Conservation (phyloP, 208 protist species). For the Crithidia fasciculata region DNA sequence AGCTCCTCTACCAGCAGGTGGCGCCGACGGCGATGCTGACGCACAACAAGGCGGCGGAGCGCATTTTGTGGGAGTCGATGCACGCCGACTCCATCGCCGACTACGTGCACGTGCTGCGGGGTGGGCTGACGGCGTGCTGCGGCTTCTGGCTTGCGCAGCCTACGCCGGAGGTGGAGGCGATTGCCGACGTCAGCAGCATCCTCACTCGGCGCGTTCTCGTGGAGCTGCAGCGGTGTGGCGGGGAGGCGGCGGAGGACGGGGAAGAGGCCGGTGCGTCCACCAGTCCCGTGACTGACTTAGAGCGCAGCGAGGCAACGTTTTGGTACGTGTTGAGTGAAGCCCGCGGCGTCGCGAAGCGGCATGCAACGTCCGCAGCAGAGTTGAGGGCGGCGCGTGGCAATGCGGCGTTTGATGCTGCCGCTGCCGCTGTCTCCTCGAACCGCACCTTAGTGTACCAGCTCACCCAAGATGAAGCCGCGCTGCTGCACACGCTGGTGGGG, state of each 20-base stretch:
- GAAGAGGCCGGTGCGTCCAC: background rate
- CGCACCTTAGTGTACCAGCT: constrained; percentile 72
- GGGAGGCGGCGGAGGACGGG: background rate
- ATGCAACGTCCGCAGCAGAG: constrained; percentile 49
- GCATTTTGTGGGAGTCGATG: constrained; percentile 84
- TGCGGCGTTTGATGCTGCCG: constrained; percentile 8
- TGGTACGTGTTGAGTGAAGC: constrained; percentile 59
- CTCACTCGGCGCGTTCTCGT: constrained; percentile 57
- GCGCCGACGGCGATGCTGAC: constrained; percentile 55
- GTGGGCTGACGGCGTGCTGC: constrained; percentile 58
- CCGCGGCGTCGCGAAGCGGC: constrained; percentile 43
- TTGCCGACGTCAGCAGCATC: constrained; percentile 72
- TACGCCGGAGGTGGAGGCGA: constrained; percentile 58
- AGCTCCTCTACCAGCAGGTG: constrained; percentile 56
- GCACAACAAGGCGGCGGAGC: constrained; percentile 67
- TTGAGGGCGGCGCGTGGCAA: constrained; percentile 45
- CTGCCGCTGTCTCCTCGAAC: constrained; percentile 11
- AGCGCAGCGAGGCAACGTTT: constrained; percentile 62
- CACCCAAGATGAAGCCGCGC: constrained; percentile 59
- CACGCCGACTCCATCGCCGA: constrained; percentile 54
- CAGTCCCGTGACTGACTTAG: constrained; percentile 34
- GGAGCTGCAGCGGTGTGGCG: constrained; percentile 15
- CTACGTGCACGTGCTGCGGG: constrained; percentile 40
- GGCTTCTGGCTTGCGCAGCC: constrained; percentile 63
- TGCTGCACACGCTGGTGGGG: constrained; percentile 42